phyloP scores from a whole-genome alignment of 441 rosid genomes.

The Brassica balearica region DNA sequence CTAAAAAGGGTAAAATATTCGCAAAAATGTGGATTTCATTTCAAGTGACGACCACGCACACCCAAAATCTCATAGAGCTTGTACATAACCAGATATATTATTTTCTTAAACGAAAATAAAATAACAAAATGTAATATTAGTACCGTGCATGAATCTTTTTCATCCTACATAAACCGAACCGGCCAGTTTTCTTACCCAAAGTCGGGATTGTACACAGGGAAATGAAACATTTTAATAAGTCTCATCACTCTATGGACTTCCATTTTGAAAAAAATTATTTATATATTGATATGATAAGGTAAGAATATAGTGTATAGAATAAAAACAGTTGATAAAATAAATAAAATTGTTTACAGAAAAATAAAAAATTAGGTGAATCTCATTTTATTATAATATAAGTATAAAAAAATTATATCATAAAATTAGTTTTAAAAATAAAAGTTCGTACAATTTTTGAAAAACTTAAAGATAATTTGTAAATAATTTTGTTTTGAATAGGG shows the following conservation, averaged over 20 bases:
- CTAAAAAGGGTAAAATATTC: not conserved
- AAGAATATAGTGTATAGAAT: not conserved
- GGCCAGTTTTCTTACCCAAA: conserved; percentile 6
- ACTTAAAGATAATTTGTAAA: not conserved
- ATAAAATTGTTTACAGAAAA: not conserved
- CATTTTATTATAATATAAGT: too few species aligned
- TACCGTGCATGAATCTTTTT: conserved; percentile 16
- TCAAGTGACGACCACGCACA: conserved; percentile 15
- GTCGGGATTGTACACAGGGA: not conserved
- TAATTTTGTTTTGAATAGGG: not conserved
- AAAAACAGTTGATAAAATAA: not conserved
- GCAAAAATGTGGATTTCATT: conserved; percentile 9
- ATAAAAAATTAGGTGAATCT: not conserved
- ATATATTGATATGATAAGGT: not conserved
- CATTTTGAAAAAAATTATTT: not conserved
- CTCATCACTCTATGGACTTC: not conserved
- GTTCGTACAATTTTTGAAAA: not conserved
- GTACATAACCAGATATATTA: conserved; percentile 17
- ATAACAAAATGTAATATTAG: conserved; percentile 12
- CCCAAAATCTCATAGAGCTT: conserved; percentile 4
- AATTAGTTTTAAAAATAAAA: not conserved
- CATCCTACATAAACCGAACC: conserved; percentile 8
- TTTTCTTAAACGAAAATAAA: conserved; percentile 14
- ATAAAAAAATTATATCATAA: not conserved
- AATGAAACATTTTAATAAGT: not conserved